phyloP scores from a whole-genome alignment of 495 filamentous ascomycete species.

The Penicillium subrubescens region DNA sequence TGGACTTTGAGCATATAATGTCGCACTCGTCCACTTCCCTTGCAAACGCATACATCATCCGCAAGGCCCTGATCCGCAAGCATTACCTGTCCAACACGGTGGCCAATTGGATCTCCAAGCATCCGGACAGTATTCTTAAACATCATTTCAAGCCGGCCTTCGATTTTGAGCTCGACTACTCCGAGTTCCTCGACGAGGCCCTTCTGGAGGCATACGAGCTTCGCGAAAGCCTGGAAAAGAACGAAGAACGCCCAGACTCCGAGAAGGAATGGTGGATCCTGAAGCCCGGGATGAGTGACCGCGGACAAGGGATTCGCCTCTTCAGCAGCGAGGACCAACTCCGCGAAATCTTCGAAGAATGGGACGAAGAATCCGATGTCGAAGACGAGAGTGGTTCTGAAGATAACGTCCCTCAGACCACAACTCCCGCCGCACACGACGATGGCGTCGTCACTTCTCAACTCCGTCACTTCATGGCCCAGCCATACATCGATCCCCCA shows the following conservation, averaged over 20 bases:
- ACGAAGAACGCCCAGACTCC: constrained; percentile 47
- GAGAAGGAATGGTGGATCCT: constrained; percentile 95
- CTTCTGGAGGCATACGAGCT: constrained; percentile 87
- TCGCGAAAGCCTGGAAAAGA: constrained; percentile 69
- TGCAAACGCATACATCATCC: constrained; percentile 85
- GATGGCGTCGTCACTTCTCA: constrained; percentile 78
- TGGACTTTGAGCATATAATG: constrained; percentile 77
- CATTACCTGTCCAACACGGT: constrained; percentile 86
- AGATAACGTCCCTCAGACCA: constrained; percentile 31
- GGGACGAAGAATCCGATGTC: constrained; percentile 64
- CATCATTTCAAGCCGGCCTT: constrained; percentile 72
- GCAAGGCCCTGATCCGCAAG: constrained; percentile 96
- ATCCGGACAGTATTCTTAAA: constrained; percentile 68
- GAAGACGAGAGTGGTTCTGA: constrained; percentile 38
- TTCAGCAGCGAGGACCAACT: constrained; percentile 83
- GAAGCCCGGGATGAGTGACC: constrained; percentile 96
- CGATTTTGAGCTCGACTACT: constrained; percentile 92
- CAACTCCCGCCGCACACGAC: constrained; percentile 26
- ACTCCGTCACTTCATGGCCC: constrained; percentile 91
- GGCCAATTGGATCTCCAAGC: constrained; percentile 76
- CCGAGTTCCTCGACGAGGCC: constrained; percentile 94
- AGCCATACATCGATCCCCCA: constrained; percentile 92
- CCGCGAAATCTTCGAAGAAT: constrained; percentile 81
- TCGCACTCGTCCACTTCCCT: constrained; percentile 60
- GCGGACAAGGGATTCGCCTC: constrained; percentile 87